phyloP scores from a whole-genome alignment of 345 rosid species.

The Euphorbia lathyris region DNA sequence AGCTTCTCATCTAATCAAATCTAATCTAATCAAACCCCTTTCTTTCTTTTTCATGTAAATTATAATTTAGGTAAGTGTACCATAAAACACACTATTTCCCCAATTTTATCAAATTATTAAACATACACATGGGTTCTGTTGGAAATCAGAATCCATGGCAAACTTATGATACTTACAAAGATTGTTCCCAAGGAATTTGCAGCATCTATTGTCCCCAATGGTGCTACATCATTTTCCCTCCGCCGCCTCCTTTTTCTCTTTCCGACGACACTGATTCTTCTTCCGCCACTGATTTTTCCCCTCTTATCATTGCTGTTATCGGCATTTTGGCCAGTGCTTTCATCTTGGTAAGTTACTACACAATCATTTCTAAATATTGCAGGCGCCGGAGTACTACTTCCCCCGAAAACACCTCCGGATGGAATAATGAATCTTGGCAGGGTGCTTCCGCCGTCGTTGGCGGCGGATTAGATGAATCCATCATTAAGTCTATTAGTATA shows the following conservation, averaged over 20 bases:
- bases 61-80: background rate
- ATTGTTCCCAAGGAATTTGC: constrained; percentile 77
- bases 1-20: constrained; percentile 32
- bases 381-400: constrained; percentile 19
- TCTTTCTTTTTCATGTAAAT: background rate
- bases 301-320: constrained; percentile 68
- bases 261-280: constrained; percentile 24
- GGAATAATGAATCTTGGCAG: constrained; percentile 18
- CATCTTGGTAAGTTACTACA: constrained; percentile 67
- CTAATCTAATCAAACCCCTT: constrained; percentile 26
- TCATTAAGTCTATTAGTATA: constrained; percentile 54
- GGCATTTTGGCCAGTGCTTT: constrained; percentile 70
- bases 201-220: constrained; percentile 83
- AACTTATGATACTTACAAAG: constrained; percentile 48
- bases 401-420: constrained; percentile 14
- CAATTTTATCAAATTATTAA: too few species aligned
- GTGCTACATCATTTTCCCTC: constrained; percentile 77
- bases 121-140: constrained; percentile 37
- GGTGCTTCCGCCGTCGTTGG: background rate
- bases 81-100: background rate
- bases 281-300: constrained; percentile 51
- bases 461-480: constrained; percentile 52
- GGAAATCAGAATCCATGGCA: constrained; percentile 46
- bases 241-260: constrained; percentile 52
- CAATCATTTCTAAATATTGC: constrained; percentile 65